Evolutionary conservation across 805 yeast genomes (phyloP).

Genomic region (Ogataea methylovora): DNA sequence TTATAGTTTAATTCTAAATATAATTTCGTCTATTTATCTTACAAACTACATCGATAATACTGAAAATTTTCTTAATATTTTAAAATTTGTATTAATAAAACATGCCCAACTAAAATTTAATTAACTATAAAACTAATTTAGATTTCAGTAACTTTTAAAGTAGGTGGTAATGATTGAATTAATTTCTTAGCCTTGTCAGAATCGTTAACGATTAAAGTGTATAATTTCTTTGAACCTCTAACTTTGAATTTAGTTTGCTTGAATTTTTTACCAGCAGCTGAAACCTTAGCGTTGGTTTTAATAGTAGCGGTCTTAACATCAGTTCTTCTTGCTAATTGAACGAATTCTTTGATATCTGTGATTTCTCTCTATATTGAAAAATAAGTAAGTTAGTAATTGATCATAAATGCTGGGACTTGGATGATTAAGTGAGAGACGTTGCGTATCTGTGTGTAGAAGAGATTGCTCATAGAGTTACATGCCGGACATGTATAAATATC

Average conservation of each 20-base stretch:
- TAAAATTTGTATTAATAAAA: too few relatives aligned
- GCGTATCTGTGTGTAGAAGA: too few relatives aligned
- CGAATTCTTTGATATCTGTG: slow-evolving; percentile 94
- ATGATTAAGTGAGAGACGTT: too few relatives aligned
- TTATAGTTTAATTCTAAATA: too few relatives aligned
- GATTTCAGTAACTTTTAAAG: slow-evolving; percentile 55
- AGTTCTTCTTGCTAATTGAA: slow-evolving; percentile 92
- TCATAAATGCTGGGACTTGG: too few relatives aligned
- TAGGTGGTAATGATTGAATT: slow-evolving; percentile 96
- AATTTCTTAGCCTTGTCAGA: slow-evolving; percentile 96
- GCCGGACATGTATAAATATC: too few relatives aligned
- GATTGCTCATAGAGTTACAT: too few relatives aligned
- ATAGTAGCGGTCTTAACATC: slow-evolving; percentile 91
- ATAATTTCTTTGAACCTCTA: slow-evolving; percentile 90
- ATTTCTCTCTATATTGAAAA: slow-evolving; percentile 46
- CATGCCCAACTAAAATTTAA: too few relatives aligned
- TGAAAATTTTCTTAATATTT: too few relatives aligned
- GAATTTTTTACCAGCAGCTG: slow-evolving; percentile 74
- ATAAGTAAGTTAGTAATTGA: slow-evolving; percentile 13
- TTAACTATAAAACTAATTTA: slow-evolving; percentile 1
- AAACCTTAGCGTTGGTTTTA: slow-evolving; percentile 83
- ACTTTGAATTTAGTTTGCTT: slow-evolving; percentile 98
- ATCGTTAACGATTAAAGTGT: slow-evolving; percentile 94
- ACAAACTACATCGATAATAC: too few relatives aligned
- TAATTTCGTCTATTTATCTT: too few relatives aligned